Percentiles rank a stretch among this genome's conserved stretches.
Conservation (phyloP, 1,284 basidiomycete species). For the Malassezia obtusa region DNA sequence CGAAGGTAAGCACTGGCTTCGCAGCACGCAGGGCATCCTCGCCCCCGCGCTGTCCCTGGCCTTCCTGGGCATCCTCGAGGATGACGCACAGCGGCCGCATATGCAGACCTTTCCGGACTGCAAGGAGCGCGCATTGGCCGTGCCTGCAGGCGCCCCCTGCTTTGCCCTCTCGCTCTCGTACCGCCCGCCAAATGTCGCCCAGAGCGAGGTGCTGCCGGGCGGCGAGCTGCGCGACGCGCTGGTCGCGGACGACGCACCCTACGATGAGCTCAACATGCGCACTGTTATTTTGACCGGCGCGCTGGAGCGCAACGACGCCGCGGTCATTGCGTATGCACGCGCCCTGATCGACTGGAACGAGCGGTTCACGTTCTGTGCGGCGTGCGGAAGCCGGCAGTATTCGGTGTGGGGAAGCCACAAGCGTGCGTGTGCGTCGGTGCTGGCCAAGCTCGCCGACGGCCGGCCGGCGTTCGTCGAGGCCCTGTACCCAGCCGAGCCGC, state of each 20-base stretch:
- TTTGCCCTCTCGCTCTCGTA: slow-evolving; percentile 42
- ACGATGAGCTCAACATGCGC: slow-evolving; percentile 41
- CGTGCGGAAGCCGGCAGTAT: slow-evolving; percentile 70
- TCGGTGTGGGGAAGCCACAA: slow-evolving; percentile 96
- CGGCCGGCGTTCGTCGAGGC: slow-evolving; percentile 17
- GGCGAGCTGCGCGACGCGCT: slow-evolving; percentile 15
- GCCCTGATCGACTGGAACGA: slow-evolving; percentile 45
- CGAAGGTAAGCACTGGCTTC: slow-evolving; percentile 18
- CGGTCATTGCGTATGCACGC: slow-evolving; percentile 35
- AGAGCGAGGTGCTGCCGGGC: slow-evolving; percentile 9
- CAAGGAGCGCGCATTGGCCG: slow-evolving; percentile 3
- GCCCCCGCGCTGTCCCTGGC: slow-evolving; percentile 28
- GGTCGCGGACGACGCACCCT: slow-evolving; percentile 1
- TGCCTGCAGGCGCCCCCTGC: slow-evolving; percentile 32
- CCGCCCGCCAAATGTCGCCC: slow-evolving; percentile 11
- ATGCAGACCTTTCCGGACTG: slow-evolving; percentile 20
- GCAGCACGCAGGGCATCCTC: slow-evolving; percentile 26
- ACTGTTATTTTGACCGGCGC: slow-evolving; percentile 21
- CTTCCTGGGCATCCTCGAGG: slow-evolving; percentile 39
- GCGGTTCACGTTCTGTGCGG: slow-evolving; percentile 66
- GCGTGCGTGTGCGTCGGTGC: slow-evolving; percentile 56
- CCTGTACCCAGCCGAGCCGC: slow-evolving; percentile 18
- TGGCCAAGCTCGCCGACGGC: slow-evolving; percentile 21
- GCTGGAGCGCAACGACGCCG: slow-evolving; percentile 28
- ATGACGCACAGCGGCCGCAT: slow-evolving; percentile 13